Evolutionary conservation across 1,284 basidiomycete genomes (phyloP).

Genomic region (Earliella scabrosa): DNA sequence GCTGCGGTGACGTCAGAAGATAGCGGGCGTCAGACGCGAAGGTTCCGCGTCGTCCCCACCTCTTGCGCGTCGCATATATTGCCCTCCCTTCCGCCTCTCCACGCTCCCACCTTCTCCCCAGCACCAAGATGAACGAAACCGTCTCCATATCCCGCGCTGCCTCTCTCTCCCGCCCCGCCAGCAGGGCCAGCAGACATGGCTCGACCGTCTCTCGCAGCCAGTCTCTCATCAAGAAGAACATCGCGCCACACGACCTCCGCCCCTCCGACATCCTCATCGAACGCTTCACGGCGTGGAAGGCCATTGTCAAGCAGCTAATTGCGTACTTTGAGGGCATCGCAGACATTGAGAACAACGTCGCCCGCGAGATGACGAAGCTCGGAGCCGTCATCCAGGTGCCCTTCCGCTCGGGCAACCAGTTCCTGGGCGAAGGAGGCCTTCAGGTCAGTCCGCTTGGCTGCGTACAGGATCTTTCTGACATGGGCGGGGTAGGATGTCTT

Average conservation of each 20-base stretch:
- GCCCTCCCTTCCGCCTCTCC: neutral
- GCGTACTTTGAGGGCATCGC: constrained; percentile 90
- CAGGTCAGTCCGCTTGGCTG: constrained; percentile 32
- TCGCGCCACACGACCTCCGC: constrained; percentile 86
- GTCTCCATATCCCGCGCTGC: constrained; percentile 69
- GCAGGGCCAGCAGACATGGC: constrained; percentile 48
- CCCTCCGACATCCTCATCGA: constrained; percentile 98
- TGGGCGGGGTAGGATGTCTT: constrained; percentile 78
- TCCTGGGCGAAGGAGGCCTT: constrained; percentile 90
- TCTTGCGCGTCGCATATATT: neutral
- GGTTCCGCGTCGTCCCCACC: neutral
- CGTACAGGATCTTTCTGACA: neutral
- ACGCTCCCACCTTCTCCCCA: neutral
- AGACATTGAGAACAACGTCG: constrained; percentile 95
- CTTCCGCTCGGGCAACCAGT: constrained; percentile 94
- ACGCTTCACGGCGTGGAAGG: constrained; percentile 92
- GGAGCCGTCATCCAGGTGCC: constrained; percentile 99
- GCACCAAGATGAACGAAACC: constrained; percentile 44
- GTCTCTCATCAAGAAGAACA: constrained; percentile 90
- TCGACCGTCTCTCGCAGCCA: constrained; percentile 79
- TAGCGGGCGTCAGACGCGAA: neutral
- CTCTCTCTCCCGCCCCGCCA: constrained; percentile 61
- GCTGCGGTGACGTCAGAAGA: constrained; percentile 5
- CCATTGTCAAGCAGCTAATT: constrained; percentile 94
- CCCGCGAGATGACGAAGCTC: constrained; percentile 93